Conservation (phyloP, 257 asterid species). For the Coffea eugenioides region DNA sequence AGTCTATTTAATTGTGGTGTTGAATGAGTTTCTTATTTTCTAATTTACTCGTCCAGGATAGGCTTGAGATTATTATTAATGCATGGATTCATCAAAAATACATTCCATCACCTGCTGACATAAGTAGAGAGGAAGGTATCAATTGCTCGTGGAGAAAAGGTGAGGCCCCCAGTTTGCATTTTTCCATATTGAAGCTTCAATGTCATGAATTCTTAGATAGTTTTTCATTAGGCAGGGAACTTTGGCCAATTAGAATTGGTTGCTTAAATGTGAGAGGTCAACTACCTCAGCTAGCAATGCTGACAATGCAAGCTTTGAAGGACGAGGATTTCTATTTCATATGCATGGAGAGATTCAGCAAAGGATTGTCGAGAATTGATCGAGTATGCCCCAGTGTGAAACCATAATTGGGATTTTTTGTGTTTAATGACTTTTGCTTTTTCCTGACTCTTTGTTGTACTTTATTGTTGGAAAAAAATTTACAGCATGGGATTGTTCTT, state of each 20-base stretch:
- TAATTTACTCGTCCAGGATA: constrained; percentile 57
- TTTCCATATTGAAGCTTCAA: not conserved
- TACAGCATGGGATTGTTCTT: constrained; percentile 61
- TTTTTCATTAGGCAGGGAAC: constrained; percentile 56
- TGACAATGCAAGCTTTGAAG: constrained; percentile 50
- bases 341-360: constrained; percentile 57
- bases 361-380: constrained; percentile 28
- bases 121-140: constrained; percentile 72
- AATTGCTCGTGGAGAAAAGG: constrained; percentile 60
- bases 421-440: not conserved
- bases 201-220: constrained; percentile 21
- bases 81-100: constrained; percentile 55
- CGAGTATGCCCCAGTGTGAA: constrained; percentile 38
- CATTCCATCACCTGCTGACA: constrained; percentile 92
- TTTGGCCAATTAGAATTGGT: constrained; percentile 75
- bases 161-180: constrained; percentile 21
- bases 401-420: not conserved
- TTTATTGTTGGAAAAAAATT: constrained; percentile 12
- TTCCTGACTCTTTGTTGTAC: constrained; percentile 7
- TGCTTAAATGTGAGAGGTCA: constrained; percentile 56
- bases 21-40: constrained; percentile 8
- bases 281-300: constrained; percentile 51
- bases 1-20: not conserved
- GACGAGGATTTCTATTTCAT: constrained; percentile 58
- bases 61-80: constrained; percentile 73